A percentile compares a stretch with the other conserved stretches of the same genome.
phyloP scores from a whole-genome alignment of 2,329 filamentous ascomycete species.

The Fusarium sp. region DNA sequence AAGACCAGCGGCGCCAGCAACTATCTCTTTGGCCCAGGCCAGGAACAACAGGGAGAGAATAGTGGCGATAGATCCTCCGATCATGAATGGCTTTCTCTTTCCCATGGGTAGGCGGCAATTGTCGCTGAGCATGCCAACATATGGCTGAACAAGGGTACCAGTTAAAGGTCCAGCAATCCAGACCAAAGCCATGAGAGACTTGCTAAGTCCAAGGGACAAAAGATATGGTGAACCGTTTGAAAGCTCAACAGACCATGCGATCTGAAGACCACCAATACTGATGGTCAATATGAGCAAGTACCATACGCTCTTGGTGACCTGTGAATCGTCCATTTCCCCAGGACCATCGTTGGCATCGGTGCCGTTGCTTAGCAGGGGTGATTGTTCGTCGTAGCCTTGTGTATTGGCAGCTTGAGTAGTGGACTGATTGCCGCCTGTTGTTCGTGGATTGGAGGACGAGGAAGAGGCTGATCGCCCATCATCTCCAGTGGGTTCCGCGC shows the following conservation, averaged over 20 bases:
- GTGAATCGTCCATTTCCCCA: conserved; percentile 46
- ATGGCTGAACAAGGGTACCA: conserved; percentile 83
- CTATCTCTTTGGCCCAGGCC: conserved; percentile 79
- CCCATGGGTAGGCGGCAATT: conserved; percentile 80
- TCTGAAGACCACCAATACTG: conserved; percentile 87
- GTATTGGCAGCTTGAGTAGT: conserved; percentile 25
- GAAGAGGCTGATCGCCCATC: conserved; percentile 14
- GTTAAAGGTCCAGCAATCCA: conserved; percentile 87
- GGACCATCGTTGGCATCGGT: conserved; percentile 15
- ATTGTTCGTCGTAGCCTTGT: conserved; percentile 44
- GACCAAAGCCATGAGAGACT: conserved; percentile 83
- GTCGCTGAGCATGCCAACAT: conserved; percentile 84
- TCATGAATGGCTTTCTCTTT: conserved; percentile 84
- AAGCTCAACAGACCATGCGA: conserved; percentile 95
- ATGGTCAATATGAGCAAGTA: conserved; percentile 89
- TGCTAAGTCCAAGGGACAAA: conserved; percentile 82
- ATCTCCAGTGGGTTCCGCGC: conserved; percentile 16
- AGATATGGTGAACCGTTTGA: conserved; percentile 92
- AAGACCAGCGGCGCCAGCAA: conserved; percentile 73
- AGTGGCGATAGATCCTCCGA: conserved; percentile 75
- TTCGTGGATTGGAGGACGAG: conserved; percentile 13
- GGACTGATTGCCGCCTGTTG: conserved; percentile 24
- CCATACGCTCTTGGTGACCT: conserved; percentile 82
- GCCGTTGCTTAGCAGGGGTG: conserved; percentile 44
- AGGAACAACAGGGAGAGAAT: conserved; percentile 75